phyloP scores from a whole-genome alignment of 495 filamentous ascomycete species.

The Trichoderma gamsii region DNA sequence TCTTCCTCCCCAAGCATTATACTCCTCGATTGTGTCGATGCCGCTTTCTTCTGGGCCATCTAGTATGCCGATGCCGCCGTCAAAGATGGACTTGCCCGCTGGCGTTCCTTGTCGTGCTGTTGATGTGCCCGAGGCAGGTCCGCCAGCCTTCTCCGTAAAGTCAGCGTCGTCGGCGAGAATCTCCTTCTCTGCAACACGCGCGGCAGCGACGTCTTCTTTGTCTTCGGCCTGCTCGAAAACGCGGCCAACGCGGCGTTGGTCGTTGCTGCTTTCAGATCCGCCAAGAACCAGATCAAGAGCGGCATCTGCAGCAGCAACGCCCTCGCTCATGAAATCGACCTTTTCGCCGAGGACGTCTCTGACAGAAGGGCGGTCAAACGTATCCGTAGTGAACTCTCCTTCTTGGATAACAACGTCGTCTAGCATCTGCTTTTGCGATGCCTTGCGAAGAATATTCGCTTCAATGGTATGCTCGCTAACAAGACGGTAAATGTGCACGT shows the following conservation, averaged over 20 bases:
- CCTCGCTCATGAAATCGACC: constrained; percentile 50
- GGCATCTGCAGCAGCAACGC: constrained; percentile 58
- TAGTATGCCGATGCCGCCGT: constrained; percentile 34
- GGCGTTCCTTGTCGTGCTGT: constrained; percentile 41
- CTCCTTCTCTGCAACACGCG: constrained; percentile 81
- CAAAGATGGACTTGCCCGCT: constrained; percentile 35
- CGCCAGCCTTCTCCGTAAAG: constrained; percentile 68
- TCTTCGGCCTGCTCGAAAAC: constrained; percentile 88
- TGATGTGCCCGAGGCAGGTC: constrained; percentile 39
- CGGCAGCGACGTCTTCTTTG: constrained; percentile 81
- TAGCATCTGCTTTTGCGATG: constrained; percentile 93
- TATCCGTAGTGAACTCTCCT: constrained; percentile 96
- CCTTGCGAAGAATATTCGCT: constrained; percentile 94
- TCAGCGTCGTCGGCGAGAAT: constrained; percentile 84
- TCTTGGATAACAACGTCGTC: constrained; percentile 98
- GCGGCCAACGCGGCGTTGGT: constrained; percentile 41
- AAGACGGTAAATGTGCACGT: constrained; percentile 97
- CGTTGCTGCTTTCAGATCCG: constrained; percentile 42
- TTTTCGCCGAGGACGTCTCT: constrained; percentile 62
- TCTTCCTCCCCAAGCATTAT: constrained; percentile 48
- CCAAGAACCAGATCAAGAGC: constrained; percentile 87
- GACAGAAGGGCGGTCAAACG: constrained; percentile 76
- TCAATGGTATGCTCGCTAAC: constrained; percentile 98
- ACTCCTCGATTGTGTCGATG: constrained; percentile 37
- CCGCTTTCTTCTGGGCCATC: constrained; percentile 30